A percentile compares a stretch with the other conserved stretches of the same genome.
phyloP scores from a whole-genome alignment of 2,329 filamentous ascomycete species.

The Ilyonectria mors-panacis region DNA sequence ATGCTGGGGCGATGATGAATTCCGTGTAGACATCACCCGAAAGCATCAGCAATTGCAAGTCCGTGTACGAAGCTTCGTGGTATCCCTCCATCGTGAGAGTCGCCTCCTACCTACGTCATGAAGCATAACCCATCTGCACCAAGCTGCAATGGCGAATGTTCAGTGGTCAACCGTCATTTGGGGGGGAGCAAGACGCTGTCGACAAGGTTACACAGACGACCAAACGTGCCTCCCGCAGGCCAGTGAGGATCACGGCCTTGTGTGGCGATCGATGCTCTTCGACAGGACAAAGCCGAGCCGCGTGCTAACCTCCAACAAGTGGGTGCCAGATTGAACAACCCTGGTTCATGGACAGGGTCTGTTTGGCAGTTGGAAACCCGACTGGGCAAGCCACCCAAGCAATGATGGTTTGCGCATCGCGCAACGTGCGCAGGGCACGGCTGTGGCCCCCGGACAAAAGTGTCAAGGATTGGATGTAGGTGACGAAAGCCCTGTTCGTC shows the following conservation, averaged over 20 bases:
- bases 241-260: constrained; percentile 23
- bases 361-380: not conserved
- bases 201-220: constrained; percentile 23
- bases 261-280: constrained; percentile 28
- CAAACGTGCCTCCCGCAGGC: constrained; percentile 14
- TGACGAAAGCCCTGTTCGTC: not conserved
- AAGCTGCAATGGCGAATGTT: constrained; percentile 1
- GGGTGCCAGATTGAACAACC: constrained; percentile 1
- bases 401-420: constrained; percentile 10
- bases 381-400: not conserved
- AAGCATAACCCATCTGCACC: constrained; percentile 11
- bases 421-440: constrained; percentile 3
- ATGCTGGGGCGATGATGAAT: not conserved
- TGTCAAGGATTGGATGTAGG: constrained; percentile 4
- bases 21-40: not conserved
- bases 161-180: constrained; percentile 12
- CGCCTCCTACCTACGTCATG: constrained; percentile 22
- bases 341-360: constrained; percentile 3
- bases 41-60: constrained; percentile 12
- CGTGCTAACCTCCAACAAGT: constrained; percentile 18
- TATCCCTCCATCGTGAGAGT: constrained; percentile 2
- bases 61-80: constrained; percentile 14
- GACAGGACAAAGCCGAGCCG: constrained; percentile 20
- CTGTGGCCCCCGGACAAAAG: constrained; percentile 2
- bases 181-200: constrained; percentile 17